Conservation (phyloP, 108 stramenopile genomes). For the Fistulifera solaris region DNA sequence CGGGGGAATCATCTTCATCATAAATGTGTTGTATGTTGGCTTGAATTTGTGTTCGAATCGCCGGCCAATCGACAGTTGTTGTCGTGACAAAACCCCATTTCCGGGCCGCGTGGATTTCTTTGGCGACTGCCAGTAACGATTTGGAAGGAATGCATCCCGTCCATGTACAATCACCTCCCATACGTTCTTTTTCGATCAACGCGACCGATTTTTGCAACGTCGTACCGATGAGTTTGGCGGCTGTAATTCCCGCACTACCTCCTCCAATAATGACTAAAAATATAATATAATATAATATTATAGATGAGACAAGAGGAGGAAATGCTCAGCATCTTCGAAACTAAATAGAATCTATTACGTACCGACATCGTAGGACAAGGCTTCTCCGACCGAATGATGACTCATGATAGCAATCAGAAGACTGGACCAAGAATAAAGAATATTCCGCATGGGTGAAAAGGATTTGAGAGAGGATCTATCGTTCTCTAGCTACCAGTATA, state of each 20-base stretch:
- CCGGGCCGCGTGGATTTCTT: slow-evolving; percentile 34
- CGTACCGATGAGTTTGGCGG: slow-evolving; percentile 60
- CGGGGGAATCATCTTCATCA: slow-evolving; percentile 58
- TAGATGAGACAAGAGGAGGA: no score
- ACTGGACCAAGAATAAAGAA: no score
- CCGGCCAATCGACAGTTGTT: slow-evolving; percentile 64
- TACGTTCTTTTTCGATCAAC: slow-evolving; percentile 72
- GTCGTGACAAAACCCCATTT: slow-evolving; percentile 54
- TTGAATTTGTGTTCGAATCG: slow-evolving; percentile 73
- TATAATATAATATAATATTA: no score
- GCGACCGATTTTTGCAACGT: slow-evolving; percentile 62
- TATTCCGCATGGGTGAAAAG: no score
- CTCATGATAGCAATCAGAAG: no score
- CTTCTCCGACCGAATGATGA: no score
- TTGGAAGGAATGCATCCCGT: slow-evolving; percentile 89
- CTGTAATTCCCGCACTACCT: slow-evolving; percentile 68
- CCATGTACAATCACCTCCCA: slow-evolving; percentile 88
- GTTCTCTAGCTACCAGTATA: no score
- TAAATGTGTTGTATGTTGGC: slow-evolving; percentile 44
- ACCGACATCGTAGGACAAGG: no score
- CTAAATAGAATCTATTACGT: no score
- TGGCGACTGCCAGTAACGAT: slow-evolving; percentile 69
- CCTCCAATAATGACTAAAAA: slow-evolving; percentile 56
- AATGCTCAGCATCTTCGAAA: no score
- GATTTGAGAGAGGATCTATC: no score